Percentiles rank a stretch among this genome's conserved stretches.
Conservation (phyloP, 352 stramenopile species). For the Pythium monospermum region DNA sequence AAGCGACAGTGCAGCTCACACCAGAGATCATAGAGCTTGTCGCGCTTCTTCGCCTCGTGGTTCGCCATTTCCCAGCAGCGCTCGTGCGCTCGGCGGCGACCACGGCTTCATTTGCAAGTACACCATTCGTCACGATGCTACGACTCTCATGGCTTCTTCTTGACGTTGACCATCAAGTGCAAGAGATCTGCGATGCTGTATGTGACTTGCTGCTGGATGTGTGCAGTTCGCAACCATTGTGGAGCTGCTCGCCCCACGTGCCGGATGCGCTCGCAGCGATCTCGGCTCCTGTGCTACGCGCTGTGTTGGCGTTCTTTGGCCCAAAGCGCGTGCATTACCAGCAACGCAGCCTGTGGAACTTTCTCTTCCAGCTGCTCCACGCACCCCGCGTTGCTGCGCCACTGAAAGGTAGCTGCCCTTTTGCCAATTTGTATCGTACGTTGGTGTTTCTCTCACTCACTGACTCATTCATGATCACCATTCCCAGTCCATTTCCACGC, state of each 20-base stretch:
- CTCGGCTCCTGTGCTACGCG: conserved; percentile 25
- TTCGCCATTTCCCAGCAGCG: conserved; percentile 39
- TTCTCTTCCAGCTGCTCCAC: conserved; percentile 70
- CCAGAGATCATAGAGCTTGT: conserved; percentile 54
- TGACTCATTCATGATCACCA: no score
- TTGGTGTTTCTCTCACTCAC: no score
- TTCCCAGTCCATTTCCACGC: conserved; percentile 41
- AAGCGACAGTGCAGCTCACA: conserved; percentile 33
- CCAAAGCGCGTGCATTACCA: conserved; percentile 43
- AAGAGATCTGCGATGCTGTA: conserved; percentile 59
- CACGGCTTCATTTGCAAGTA: no score
- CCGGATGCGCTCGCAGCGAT: conserved; percentile 1
- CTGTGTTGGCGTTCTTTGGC: conserved; percentile 44
- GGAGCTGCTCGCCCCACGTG: conserved; percentile 3
- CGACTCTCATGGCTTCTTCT: conserved; percentile 43
- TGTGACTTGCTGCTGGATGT: conserved; percentile 58
- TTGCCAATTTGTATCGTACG: no score
- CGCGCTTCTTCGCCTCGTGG: conserved; percentile 29
- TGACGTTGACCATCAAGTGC: conserved; percentile 58
- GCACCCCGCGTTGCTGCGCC: conserved; percentile 39
- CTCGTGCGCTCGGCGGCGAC: conserved; percentile 11
- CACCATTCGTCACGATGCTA: conserved; percentile 32
- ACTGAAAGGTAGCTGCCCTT: conserved; percentile 19
- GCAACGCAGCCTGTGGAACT: conserved; percentile 54
- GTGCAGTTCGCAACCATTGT: conserved; percentile 5